Evolutionary conservation across 768 basidiomycete genomes (phyloP).

Genomic region (Dioszegia hungarica): DNA sequence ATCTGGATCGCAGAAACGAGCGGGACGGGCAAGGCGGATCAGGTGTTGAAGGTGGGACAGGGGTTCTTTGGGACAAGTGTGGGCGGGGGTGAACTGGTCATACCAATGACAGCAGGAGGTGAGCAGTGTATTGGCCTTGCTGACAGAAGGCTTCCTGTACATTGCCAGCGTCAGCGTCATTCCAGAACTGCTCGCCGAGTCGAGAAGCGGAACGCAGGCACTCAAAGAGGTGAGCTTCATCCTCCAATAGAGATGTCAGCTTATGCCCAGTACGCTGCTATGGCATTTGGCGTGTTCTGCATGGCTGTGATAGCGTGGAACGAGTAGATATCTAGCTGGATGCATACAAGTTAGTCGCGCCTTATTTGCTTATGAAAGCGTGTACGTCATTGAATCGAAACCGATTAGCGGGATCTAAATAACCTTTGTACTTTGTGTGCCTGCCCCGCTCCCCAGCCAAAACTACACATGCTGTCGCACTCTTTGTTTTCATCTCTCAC

Average conservation of each 20-base stretch:
- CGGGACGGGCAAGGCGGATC: slow-evolving; percentile 26
- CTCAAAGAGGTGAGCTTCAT: slow-evolving; percentile 69
- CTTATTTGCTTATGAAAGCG: neutral
- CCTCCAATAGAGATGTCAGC: neutral
- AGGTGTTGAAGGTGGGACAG: slow-evolving; percentile 66
- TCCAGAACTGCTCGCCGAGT: slow-evolving; percentile 80
- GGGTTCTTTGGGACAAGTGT: slow-evolving; percentile 82
- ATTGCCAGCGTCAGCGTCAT: slow-evolving; percentile 88
- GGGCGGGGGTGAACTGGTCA: slow-evolving; percentile 71
- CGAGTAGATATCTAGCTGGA: slow-evolving; percentile 27
- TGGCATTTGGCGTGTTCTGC: slow-evolving; percentile 83
- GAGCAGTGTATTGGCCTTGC: slow-evolving; percentile 10
- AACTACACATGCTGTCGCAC: too few species aligned
- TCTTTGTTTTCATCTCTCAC: neutral
- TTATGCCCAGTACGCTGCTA: slow-evolving; percentile 85
- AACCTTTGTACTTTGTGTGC: too few species aligned
- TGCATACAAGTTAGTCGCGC: neutral
- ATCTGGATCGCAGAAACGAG: slow-evolving; percentile 43
- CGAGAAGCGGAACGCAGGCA: slow-evolving; percentile 82
- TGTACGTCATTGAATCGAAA: too few species aligned
- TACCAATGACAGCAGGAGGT: slow-evolving; percentile 51
- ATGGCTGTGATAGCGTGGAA: slow-evolving; percentile 57
- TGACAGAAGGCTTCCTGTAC: slow-evolving; percentile 69
- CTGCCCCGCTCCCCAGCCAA: too few species aligned
- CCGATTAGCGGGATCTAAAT: neutral